Conservation (phyloP, 2,329 filamentous ascomycete species). For the Neopestalotiopsis clavispora region DNA sequence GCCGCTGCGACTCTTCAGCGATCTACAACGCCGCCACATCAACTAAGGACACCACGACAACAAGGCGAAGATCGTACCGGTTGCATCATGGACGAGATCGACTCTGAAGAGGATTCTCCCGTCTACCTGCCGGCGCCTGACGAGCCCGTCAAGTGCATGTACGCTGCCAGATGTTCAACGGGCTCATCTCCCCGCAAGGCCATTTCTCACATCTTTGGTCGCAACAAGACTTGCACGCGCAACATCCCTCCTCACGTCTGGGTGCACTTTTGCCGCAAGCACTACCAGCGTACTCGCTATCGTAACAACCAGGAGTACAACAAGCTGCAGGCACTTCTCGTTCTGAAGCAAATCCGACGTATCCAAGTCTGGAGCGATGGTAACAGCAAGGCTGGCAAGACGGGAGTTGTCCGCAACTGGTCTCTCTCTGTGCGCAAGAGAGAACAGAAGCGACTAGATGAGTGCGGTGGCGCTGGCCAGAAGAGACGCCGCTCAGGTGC, state of each 20-base stretch:
- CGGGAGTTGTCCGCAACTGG: constrained; percentile 62
- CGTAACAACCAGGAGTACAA: constrained; percentile 67
- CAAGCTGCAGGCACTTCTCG: constrained; percentile 65
- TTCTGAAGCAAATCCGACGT: constrained; percentile 64
- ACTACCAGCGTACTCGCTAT: constrained; percentile 79
- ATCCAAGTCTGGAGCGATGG: constrained; percentile 67
- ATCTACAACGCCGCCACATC: constrained; percentile 32
- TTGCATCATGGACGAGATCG: constrained; percentile 24
- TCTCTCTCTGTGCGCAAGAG: constrained; percentile 67
- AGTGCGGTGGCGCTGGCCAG: constrained; percentile 37
- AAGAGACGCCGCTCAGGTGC: constrained; percentile 38
- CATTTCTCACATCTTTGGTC: constrained; percentile 81
- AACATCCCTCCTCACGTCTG: constrained; percentile 72
- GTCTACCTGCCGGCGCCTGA: constrained; percentile 19
- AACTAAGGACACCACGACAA: constrained; percentile 31
- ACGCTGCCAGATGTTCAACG: constrained; percentile 61
- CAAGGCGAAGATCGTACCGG: constrained; percentile 25
- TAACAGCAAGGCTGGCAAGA: constrained; percentile 43
- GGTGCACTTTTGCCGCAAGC: constrained; percentile 80
- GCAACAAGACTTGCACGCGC: constrained; percentile 79
- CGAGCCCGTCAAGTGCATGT: constrained; percentile 53
- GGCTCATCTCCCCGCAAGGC: constrained; percentile 71
- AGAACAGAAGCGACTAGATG: constrained; percentile 62
- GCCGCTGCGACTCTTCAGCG: constrained; percentile 30
- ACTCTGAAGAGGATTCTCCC: too few species aligned